These are phyloP conservation scores for Helianthus tuberosus DNA, from an alignment of 129 eudicot genomes.

Conservation along the genomic window DNA sequence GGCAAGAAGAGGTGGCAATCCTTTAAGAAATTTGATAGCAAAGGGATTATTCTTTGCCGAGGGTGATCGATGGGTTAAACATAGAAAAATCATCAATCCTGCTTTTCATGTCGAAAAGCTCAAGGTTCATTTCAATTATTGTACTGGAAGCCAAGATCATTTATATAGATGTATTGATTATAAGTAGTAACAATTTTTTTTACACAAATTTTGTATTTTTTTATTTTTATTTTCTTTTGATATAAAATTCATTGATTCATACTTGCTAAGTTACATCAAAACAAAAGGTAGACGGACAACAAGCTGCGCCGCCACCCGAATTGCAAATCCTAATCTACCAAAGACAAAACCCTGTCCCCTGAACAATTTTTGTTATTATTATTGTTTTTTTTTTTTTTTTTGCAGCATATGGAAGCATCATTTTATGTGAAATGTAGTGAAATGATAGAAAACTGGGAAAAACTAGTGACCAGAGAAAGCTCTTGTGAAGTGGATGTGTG, in stretches of 20 bases:
- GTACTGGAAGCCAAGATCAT: too few relatives aligned
- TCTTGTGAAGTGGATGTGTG: slow-evolving; percentile 27
- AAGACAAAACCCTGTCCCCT: too few relatives aligned
- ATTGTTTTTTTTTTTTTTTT: too few relatives aligned
- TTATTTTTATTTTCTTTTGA: too few relatives aligned
- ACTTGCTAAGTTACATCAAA: too few relatives aligned
- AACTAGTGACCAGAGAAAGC: slow-evolving; percentile 1
- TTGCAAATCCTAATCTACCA: too few relatives aligned
- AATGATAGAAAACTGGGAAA: slow-evolving; percentile 26
- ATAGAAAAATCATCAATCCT: slow-evolving; percentile 20
- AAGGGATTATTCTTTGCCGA: neutral
- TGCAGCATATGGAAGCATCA: slow-evolving; percentile 29
- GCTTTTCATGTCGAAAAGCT: slow-evolving; percentile 40
- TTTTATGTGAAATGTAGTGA: slow-evolving; percentile 3
- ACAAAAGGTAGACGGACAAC: too few relatives aligned
- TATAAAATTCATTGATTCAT: too few relatives aligned
- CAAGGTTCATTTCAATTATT: neutral
- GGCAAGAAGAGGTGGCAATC: slow-evolving; percentile 17
- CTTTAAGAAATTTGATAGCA: neutral
- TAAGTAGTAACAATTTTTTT: neutral
- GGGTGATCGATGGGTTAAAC: slow-evolving; percentile 18
- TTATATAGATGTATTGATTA: too few relatives aligned
- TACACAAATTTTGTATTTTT: too few relatives aligned
- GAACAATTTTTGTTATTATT: neutral
- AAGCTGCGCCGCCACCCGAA: too few relatives aligned